Evolutionary conservation across 2,329 filamentous ascomycete genomes (phyloP).

Genomic region (Beauveria rudraprayagi): DNA sequence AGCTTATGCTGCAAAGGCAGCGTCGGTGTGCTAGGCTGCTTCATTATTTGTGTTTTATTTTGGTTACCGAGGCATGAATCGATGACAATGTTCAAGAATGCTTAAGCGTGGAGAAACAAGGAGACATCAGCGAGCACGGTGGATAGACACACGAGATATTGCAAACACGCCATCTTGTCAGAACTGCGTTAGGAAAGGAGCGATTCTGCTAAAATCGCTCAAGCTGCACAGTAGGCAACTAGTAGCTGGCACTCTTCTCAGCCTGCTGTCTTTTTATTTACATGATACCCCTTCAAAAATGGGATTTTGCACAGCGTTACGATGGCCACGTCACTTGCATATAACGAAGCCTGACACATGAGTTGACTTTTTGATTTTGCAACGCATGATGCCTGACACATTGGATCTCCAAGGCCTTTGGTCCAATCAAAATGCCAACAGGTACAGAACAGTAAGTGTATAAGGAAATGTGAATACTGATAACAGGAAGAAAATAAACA

Average conservation of each 20-base stretch:
- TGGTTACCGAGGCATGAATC: not conserved
- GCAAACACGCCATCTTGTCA: not conserved
- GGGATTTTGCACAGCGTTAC: not conserved
- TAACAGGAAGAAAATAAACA: not conserved
- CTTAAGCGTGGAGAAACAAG: not conserved
- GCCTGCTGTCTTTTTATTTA: not conserved
- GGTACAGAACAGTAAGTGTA: not conserved
- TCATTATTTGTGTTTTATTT: not conserved
- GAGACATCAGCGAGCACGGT: not conserved
- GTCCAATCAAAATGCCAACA: not conserved
- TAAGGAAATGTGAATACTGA: conserved; percentile 12
- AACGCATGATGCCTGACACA: not conserved
- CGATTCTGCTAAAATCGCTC: not conserved
- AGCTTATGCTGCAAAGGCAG: not conserved
- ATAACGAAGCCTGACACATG: not conserved
- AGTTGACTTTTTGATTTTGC: not conserved
- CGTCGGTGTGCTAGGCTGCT: not conserved
- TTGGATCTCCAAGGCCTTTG: not conserved
- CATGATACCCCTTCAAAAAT: conserved; percentile 7
- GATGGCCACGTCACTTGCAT: not conserved
- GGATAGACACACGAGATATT: not conserved
- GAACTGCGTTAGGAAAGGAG: not conserved
- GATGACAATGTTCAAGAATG: not conserved
- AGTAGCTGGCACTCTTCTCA: not conserved
- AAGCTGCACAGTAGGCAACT: not conserved